Conservation (phyloP, 2,329 filamentous ascomycete genomes). For the Cercospora canescens region DNA sequence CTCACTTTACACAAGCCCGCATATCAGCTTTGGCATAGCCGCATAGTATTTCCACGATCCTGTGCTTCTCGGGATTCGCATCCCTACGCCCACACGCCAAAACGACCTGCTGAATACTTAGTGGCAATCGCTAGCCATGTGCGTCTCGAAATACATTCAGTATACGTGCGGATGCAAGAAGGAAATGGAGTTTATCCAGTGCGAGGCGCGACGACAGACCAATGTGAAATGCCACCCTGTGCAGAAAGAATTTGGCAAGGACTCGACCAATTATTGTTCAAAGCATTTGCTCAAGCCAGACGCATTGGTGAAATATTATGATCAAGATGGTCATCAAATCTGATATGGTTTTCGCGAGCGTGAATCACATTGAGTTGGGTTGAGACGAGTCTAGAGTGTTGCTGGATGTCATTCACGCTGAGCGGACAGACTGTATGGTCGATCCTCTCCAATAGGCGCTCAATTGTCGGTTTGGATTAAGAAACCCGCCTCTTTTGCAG, state of each 20-base stretch:
- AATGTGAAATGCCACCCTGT: not conserved
- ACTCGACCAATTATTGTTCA: slow-evolving; percentile 6
- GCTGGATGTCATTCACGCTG: not conserved
- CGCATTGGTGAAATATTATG: not conserved
- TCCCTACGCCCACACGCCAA: not conserved
- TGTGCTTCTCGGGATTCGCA: not conserved
- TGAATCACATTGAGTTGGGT: too few species aligned
- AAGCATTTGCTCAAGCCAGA: slow-evolving; percentile 1
- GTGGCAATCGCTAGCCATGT: not conserved
- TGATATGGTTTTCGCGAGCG: not conserved
- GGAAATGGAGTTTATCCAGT: slow-evolving; percentile 1
- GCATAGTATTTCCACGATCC: not conserved
- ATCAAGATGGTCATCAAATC: not conserved
- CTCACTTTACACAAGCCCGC: not conserved
- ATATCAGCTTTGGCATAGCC: not conserved
- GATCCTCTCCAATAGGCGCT: not conserved
- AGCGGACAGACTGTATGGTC: not conserved
- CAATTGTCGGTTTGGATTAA: not conserved
- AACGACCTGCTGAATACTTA: not conserved
- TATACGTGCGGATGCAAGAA: slow-evolving; percentile 2
- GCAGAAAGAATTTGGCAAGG: not conserved
- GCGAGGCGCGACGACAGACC: not conserved
- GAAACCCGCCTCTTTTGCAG: not conserved
- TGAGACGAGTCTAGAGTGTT: too few species aligned
- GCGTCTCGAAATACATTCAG: not conserved